phyloP scores from a whole-genome alignment of 163 green algal genomes.

The Coccomyxa subellipsoidea region DNA sequence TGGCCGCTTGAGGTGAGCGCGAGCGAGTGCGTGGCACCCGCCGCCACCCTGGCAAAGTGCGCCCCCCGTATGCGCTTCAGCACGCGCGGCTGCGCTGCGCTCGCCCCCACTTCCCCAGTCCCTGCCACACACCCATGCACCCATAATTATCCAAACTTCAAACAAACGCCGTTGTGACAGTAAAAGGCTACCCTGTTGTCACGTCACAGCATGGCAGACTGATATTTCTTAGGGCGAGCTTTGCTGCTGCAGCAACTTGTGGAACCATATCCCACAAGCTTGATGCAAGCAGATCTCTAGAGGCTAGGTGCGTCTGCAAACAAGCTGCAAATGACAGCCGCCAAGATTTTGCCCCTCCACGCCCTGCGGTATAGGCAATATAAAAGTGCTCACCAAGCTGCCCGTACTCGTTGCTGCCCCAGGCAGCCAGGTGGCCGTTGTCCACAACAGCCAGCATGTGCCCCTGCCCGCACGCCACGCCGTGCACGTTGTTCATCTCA shows the following conservation, averaged over 20 bases:
- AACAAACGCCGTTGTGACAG: neutral
- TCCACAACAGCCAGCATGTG: constrained; percentile 58
- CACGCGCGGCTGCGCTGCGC: constrained; percentile 12
- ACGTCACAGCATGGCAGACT: too few species aligned
- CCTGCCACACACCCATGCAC: neutral
- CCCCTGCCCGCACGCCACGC: constrained; percentile 39
- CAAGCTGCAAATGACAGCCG: too few species aligned
- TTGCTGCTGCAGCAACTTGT: too few species aligned
- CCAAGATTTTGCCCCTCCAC: too few species aligned
- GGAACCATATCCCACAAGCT: too few species aligned
- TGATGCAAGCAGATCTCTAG: too few species aligned
- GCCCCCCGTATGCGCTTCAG: constrained; percentile 9
- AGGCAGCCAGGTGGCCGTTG: constrained; percentile 34
- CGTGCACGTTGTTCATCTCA: constrained; percentile 34
- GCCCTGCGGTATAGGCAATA: neutral
- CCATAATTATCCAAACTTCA: neutral
- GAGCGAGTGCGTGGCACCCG: constrained; percentile 52
- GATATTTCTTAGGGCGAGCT: too few species aligned
- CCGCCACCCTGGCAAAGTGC: constrained; percentile 44
- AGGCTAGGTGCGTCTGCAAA: too few species aligned
- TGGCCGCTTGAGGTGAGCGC: constrained; percentile 38
- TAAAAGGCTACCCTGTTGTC: too few species aligned
- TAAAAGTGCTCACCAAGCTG: constrained; percentile 34
- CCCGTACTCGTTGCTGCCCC: constrained; percentile 44
- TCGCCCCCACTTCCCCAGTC: constrained; percentile 5